Evolutionary conservation across 1,284 basidiomycete genomes (phyloP).

Genomic region (Singerocomus rubriflavus): DNA sequence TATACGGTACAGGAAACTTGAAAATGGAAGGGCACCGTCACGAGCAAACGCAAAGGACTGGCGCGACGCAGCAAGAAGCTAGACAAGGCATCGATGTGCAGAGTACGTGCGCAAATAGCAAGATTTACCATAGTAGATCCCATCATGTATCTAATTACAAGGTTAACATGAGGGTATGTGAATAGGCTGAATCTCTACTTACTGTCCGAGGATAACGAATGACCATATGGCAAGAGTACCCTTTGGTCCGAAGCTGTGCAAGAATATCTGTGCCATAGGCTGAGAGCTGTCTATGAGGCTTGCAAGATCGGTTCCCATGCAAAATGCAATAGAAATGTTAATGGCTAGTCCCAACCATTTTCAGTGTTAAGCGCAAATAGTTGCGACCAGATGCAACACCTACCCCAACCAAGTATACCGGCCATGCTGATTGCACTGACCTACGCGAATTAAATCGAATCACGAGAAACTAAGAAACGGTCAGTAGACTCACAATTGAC

Average conservation of each 20-base stretch:
- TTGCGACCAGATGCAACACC: conserved; percentile 13
- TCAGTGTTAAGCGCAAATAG: background rate
- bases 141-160: conserved; percentile 59
- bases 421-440: conserved; percentile 53
- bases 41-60: conserved; percentile 63
- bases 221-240: conserved; percentile 65
- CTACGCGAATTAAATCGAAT: conserved; percentile 15
- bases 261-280: conserved; percentile 72
- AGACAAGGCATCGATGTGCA: background rate
- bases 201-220: conserved; percentile 66
- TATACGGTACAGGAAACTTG: conserved; percentile 63
- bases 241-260: conserved; percentile 62
- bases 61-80: conserved; percentile 58
- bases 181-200: conserved; percentile 19
- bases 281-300: conserved; percentile 60
- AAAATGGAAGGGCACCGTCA: conserved; percentile 72
- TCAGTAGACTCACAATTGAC: conserved; percentile 50
- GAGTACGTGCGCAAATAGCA: background rate
- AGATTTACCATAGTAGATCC: conserved; percentile 63
- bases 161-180: background rate
- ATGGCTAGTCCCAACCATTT: conserved; percentile 38
- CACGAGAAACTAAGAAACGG: background rate
- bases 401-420: conserved; percentile 69
- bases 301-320: conserved; percentile 62
- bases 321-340: conserved; percentile 59